Evolutionary conservation across 2,329 filamentous ascomycete species (phyloP).

Genomic region (Calonectria montana): DNA sequence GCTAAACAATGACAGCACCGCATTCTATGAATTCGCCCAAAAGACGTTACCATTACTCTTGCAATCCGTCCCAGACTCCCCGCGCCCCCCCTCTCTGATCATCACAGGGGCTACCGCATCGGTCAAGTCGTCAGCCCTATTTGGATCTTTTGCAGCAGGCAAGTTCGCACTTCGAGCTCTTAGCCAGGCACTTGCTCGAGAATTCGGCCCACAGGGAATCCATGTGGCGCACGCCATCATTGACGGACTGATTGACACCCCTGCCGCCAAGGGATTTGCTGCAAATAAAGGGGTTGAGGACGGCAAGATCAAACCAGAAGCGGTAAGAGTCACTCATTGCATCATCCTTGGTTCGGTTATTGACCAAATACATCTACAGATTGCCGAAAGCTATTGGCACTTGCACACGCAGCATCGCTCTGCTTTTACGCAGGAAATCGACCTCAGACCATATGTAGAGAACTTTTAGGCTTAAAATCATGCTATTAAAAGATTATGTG

Average conservation of each 20-base stretch:
- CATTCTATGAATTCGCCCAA: slow-evolving; percentile 82
- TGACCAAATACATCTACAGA: slow-evolving; percentile 58
- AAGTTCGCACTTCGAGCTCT: slow-evolving; percentile 85
- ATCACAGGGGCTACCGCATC: slow-evolving; percentile 90
- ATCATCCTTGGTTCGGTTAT: not conserved
- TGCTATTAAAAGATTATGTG: too few relatives aligned
- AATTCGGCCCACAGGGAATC: slow-evolving; percentile 86
- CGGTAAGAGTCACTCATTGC: slow-evolving; percentile 57
- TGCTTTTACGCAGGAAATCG: slow-evolving; percentile 84
- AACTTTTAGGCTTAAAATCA: slow-evolving; percentile 71
- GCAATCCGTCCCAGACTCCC: slow-evolving; percentile 63
- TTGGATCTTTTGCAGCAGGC: slow-evolving; percentile 78
- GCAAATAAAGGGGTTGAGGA: slow-evolving; percentile 60
- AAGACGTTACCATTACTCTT: slow-evolving; percentile 77
- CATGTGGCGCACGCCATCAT: slow-evolving; percentile 87
- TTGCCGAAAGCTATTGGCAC: slow-evolving; percentile 88
- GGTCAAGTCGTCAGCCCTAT: slow-evolving; percentile 76
- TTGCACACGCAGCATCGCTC: slow-evolving; percentile 84
- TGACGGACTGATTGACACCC: slow-evolving; percentile 87
- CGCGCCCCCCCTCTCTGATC: slow-evolving; percentile 80
- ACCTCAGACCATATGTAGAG: slow-evolving; percentile 83
- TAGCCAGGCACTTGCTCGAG: slow-evolving; percentile 79
- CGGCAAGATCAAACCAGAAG: slow-evolving; percentile 78
- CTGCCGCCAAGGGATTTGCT: slow-evolving; percentile 67
- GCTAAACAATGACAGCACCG: not conserved